Evolutionary conservation across 73 alveolate species (phyloP), one percentile per base, ranked within the genome.

Genomic region (Diophrys sp.): DNA sequence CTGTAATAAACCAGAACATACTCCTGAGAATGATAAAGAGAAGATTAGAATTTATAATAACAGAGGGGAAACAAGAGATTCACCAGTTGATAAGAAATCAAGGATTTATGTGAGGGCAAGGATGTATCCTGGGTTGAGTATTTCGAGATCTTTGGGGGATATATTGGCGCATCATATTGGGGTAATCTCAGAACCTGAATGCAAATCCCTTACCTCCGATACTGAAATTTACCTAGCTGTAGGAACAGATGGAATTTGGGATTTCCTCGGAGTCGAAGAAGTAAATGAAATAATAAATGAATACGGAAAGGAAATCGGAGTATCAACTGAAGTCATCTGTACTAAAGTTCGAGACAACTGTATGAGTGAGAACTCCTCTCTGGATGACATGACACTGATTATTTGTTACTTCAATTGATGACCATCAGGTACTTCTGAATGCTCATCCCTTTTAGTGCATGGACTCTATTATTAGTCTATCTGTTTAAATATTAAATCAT

Each of bases 101-200:
- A 44, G 94, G 69, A 89, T 91, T 27, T 91, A 72, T 56, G 87
- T 91, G 31, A 81, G 96, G 78, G 96, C 91, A 11, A 75, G 96
- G 55, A 83, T 87, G 84, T 90, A 86, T 57, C 96, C 96, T 2
- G 92, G 90, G 29, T 79, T 90, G 26, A 78, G 84, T 54, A 85
- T 87, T 1, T 79, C 90, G 8, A 68, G 96, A 33, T 73, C 91
- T 29, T 54, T 90, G 11, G 96, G 96, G 0, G 96, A 90, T 57
- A 81, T 87, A 14, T 73, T 90, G 0, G 94, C 96, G 2, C 96
- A 90, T 82, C 85, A 81, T 0, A 90, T 90, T 0, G 96, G 96
- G 0, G 96, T 90, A 23, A 77, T 90, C 1, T 57, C 62, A 28
- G 76, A 74, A 54, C 94, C 96, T 32, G 71, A 77, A 27, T 70